A percentile compares a stretch with the other conserved stretches of the same genome.
These are phyloP conservation scores for Zygoascus tannicola DNA, from an alignment of 805 yeast genomes.

Conservation along the genomic window DNA sequence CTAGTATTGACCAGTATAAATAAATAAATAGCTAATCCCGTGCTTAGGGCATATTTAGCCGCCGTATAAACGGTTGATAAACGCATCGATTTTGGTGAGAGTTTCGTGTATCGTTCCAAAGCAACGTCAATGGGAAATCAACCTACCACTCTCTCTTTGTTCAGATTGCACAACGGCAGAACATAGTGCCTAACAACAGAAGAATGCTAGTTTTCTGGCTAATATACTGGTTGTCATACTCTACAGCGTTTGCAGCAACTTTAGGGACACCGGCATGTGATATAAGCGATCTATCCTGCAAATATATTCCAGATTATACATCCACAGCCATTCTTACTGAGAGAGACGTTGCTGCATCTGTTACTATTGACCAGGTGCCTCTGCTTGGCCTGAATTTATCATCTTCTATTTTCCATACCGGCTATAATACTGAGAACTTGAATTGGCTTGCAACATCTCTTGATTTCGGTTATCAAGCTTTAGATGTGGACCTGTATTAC, in stretches of 20 bases:
- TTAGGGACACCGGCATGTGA: too few species aligned
- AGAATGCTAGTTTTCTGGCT: too few species aligned
- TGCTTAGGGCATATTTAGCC: neutral
- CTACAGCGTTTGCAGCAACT: too few species aligned
- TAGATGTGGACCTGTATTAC: conserved; percentile 39
- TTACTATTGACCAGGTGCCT: conserved; percentile 26
- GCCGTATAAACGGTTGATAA: too few species aligned
- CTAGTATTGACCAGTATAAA: neutral
- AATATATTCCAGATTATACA: conserved; percentile 12
- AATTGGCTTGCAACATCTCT: conserved; percentile 19
- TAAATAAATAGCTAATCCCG: neutral
- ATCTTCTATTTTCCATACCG: conserved; percentile 24
- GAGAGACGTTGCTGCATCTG: conserved; percentile 27
- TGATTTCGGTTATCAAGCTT: conserved; percentile 28
- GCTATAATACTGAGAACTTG: conserved; percentile 25
- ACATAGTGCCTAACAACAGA: too few species aligned
- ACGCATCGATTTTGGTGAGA: too few species aligned
- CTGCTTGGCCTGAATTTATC: conserved; percentile 29
- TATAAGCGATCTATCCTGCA: conserved; percentile 10
- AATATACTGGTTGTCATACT: too few species aligned
- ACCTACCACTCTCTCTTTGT: too few species aligned
- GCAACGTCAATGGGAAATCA: too few species aligned
- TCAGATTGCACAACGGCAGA: too few species aligned
- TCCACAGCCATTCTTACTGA: conserved; percentile 24
- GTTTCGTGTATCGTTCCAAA: too few species aligned